Evolutionary conservation across 2,329 filamentous ascomycete genomes (phyloP).

Genomic region (Exserohilum turcica): DNA sequence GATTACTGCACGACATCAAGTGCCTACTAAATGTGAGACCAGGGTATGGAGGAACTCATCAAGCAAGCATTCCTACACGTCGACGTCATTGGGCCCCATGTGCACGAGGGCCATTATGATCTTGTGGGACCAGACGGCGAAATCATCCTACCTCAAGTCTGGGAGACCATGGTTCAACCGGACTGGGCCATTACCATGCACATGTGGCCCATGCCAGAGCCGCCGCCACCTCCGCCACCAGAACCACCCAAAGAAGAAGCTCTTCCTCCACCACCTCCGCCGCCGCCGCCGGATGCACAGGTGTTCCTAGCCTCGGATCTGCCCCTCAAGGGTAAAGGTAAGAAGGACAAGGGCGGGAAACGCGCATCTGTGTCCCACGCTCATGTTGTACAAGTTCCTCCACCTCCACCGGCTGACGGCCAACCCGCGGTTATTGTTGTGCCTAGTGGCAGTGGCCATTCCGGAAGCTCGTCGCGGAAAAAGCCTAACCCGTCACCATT

Average conservation of each 20-base stretch:
- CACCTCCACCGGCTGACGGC: slow-evolving; percentile 8
- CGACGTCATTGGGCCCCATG: slow-evolving; percentile 53
- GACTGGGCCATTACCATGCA: slow-evolving; percentile 57
- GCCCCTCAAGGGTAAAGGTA: slow-evolving; percentile 20
- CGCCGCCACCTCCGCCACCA: slow-evolving; percentile 20
- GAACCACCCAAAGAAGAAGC: slow-evolving; percentile 13
- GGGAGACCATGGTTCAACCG: slow-evolving; percentile 55
- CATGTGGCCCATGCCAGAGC: slow-evolving; percentile 55
- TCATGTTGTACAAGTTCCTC: slow-evolving; percentile 18
- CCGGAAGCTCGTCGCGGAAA: slow-evolving; percentile 12
- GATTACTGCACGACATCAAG: background rate
- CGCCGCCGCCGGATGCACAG: slow-evolving; percentile 23
- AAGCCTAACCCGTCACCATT: slow-evolving; percentile 21
- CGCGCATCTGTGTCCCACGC: slow-evolving; percentile 15
- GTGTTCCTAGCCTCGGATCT: slow-evolving; percentile 19
- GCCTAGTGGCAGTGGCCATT: slow-evolving; percentile 6
- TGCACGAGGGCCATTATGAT: slow-evolving; percentile 55
- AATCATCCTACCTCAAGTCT: slow-evolving; percentile 57
- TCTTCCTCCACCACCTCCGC: slow-evolving; percentile 21
- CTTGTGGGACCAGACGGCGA: slow-evolving; percentile 55
- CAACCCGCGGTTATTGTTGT: slow-evolving; percentile 15
- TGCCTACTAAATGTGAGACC: slow-evolving; percentile 69
- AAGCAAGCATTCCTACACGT: slow-evolving; percentile 57
- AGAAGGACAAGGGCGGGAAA: slow-evolving; percentile 22
- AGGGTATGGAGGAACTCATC: slow-evolving; percentile 57